These are phyloP conservation scores for Aristolochia contorta DNA, from an alignment of 164 flowering plant species.

Conservation along the genomic window DNA sequence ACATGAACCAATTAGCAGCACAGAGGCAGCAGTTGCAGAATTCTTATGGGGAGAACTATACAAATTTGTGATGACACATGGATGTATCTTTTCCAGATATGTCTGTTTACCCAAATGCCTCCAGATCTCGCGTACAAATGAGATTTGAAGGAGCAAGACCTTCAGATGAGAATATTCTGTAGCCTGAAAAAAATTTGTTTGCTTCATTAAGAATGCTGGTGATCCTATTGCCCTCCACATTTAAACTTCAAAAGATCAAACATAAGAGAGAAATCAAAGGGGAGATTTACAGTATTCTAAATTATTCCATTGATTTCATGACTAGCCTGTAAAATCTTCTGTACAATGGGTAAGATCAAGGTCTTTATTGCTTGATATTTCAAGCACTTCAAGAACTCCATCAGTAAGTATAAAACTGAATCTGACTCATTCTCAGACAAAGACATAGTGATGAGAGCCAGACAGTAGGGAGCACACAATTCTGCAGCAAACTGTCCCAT, in stretches of 20 bases:
- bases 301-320: constrained; percentile 11
- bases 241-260: background rate
- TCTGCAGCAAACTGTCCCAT: constrained; percentile 90
- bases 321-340: constrained; percentile 90
- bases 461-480: constrained; percentile 77
- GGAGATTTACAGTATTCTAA: constrained; percentile 1
- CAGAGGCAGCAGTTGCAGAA: constrained; percentile 86
- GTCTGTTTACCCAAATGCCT: constrained; percentile 61
- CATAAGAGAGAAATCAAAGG: constrained; percentile 1
- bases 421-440: constrained; percentile 67
- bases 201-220: constrained; percentile 5
- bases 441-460: constrained; percentile 44
- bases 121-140: constrained; percentile 86
- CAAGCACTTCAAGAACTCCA: constrained; percentile 69
- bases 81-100: constrained; percentile 70
- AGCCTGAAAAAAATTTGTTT: constrained; percentile 37
- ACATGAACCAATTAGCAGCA: constrained; percentile 83
- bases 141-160: constrained; percentile 92
- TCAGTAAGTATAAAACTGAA: constrained; percentile 53
- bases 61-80: constrained; percentile 67
- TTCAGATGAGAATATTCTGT: constrained; percentile 77
- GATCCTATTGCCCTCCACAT: background rate
- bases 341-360: constrained; percentile 58
- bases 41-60: constrained; percentile 59
- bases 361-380: constrained; percentile 52